Percentiles rank a stretch among this genome's conserved stretches.
Evolutionary conservation across 805 yeast genomes (phyloP).

Genomic region (Spencermartinsiella europaea): DNA sequence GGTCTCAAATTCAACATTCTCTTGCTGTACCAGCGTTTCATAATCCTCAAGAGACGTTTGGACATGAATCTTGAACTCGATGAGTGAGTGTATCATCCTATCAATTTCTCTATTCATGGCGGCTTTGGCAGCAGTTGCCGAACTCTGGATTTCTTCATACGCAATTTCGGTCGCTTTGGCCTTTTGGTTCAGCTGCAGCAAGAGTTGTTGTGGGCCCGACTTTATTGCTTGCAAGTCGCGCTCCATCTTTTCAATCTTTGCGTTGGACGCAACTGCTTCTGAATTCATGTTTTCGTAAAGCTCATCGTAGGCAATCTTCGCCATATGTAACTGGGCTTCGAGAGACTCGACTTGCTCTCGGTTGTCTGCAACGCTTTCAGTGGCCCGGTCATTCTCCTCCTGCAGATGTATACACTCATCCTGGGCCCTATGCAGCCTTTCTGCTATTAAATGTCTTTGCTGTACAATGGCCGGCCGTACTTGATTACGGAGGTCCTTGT

Average conservation of each 20-base stretch:
- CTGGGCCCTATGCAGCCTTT: constrained; percentile 44
- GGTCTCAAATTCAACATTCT: background rate
- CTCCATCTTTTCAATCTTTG: constrained; percentile 63
- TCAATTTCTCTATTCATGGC: constrained; percentile 50
- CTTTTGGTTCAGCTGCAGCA: constrained; percentile 44
- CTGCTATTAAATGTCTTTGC: constrained; percentile 43
- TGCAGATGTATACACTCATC: constrained; percentile 56
- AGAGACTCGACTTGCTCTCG: constrained; percentile 52
- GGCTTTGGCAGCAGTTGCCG: constrained; percentile 42
- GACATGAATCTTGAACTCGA: constrained; percentile 60
- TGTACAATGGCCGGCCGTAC: constrained; percentile 36
- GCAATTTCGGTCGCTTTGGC: constrained; percentile 50
- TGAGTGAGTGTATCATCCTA: constrained; percentile 52
- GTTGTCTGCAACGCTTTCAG: constrained; percentile 52
- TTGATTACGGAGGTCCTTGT: constrained; percentile 36
- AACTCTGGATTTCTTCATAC: constrained; percentile 45
- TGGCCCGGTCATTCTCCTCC: constrained; percentile 51
- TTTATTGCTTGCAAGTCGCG: constrained; percentile 50
- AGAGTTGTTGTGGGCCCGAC: constrained; percentile 44
- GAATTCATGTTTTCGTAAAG: constrained; percentile 49
- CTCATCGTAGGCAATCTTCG: constrained; percentile 51
- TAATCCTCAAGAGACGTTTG: constrained; percentile 60
- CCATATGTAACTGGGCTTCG: constrained; percentile 50
- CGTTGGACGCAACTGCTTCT: constrained; percentile 48
- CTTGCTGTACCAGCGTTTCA: constrained; percentile 29